Evolutionary conservation across 2,329 filamentous ascomycete genomes (phyloP), one percentile per base, ranked within the genome.

Genomic region (Cercospora sesami): DNA sequence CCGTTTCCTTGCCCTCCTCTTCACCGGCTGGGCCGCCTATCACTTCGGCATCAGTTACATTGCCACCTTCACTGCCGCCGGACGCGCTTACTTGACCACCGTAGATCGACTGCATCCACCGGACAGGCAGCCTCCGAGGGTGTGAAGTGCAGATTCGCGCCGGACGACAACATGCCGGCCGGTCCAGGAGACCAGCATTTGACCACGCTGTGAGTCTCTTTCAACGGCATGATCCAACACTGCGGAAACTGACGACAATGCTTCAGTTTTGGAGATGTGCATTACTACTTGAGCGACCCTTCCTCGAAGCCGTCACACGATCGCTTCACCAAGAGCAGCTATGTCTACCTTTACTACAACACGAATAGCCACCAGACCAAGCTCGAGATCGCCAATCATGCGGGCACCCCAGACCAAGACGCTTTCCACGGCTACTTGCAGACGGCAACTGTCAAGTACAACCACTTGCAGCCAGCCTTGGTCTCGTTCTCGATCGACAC

Each of bases 301-400:
- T 84, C 84, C 5, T 83, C 85, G 66, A 88, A 85, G 66, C 91
- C 91, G 31, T 87, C 85, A n/a, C 91, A 94, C 78, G 90, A 94
- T 79, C 88, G 91, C 62, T 94, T 94, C 78, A 89, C 92, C 79
- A 91, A 91, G 78, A 86, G 89, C 58, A 93, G 90, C 7, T 94
- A 94, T 78, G 86, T 94, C 66, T 94, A 94, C 76, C 82, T 94
- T 5, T 93, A 92, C 78, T 90, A 93, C 78, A 90, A 92, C 76
- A 86, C 90, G 12, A 83, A 83, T 69, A 86, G 89, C 73, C 84
- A 87, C 69, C 85, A 87, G 68, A 90, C 90, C 71, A 89, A 91
- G 72, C 82, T 94, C 71, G 91, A 94, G 79, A 83, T 94, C 69
- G 91, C 91, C 53, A 94, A 94, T 75, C 83, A 89, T 73, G 86